These are phyloP conservation scores for Trametes maxima DNA, from an alignment of 768 basidiomycete genomes.

Conservation along the genomic window DNA sequence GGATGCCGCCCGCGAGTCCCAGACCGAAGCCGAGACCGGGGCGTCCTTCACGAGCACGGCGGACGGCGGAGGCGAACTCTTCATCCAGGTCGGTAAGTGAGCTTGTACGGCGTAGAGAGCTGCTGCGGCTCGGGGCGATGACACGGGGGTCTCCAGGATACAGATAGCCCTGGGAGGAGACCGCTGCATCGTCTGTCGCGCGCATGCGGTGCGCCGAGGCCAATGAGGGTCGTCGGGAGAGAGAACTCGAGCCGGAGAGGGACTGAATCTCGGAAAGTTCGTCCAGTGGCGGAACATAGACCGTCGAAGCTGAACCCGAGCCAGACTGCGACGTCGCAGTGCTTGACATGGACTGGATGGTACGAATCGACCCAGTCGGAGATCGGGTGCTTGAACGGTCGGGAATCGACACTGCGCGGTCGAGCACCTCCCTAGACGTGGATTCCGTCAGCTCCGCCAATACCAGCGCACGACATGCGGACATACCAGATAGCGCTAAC, in stretches of 20 bases:
- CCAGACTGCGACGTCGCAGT: slow-evolving; percentile 41
- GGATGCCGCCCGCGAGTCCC: slow-evolving; percentile 42
- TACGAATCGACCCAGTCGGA: slow-evolving; percentile 63
- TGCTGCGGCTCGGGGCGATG: slow-evolving; percentile 68
- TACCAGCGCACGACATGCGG: slow-evolving; percentile 4
- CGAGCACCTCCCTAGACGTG: slow-evolving; percentile 70
- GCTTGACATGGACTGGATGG: slow-evolving; percentile 59
- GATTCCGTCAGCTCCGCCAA: slow-evolving; percentile 1
- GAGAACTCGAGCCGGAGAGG: slow-evolving; percentile 46
- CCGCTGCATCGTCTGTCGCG: slow-evolving; percentile 74
- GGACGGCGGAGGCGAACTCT: slow-evolving; percentile 50
- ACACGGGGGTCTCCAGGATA: slow-evolving; percentile 75
- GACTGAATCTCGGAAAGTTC: slow-evolving; percentile 68
- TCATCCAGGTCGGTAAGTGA: slow-evolving; percentile 78
- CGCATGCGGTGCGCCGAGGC: slow-evolving; percentile 63
- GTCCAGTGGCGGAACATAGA: slow-evolving; percentile 77
- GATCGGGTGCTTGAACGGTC: slow-evolving; percentile 51
- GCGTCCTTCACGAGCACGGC: slow-evolving; percentile 43
- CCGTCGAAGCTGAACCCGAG: slow-evolving; percentile 67
- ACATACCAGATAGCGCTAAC: slow-evolving; percentile 86
- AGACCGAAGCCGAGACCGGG: slow-evolving; percentile 50
- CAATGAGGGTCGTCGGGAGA: slow-evolving; percentile 49
- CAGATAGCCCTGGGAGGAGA: slow-evolving; percentile 64
- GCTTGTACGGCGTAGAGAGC: slow-evolving; percentile 62
- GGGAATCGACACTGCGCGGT: slow-evolving; percentile 59